These are phyloP conservation scores for Scleromitrula shiraiana DNA, from an alignment of 2,329 filamentous ascomycete genomes.

Conservation along the genomic window DNA sequence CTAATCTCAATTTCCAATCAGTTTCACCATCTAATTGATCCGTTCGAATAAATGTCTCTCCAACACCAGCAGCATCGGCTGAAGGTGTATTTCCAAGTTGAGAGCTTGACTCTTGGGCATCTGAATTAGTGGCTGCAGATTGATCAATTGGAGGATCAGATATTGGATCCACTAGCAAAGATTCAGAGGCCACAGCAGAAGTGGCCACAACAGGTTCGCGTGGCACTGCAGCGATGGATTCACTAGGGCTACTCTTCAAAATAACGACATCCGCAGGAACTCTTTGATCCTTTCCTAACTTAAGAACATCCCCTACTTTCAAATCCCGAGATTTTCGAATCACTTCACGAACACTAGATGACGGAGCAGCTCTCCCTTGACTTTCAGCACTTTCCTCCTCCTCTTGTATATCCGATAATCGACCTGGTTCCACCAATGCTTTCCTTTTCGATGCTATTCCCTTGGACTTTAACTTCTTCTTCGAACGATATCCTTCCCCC, in stretches of 20 bases:
- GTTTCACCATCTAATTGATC: constrained; percentile 97
- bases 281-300: constrained; percentile 83
- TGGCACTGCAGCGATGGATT: constrained; percentile 33
- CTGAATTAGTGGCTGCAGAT: constrained; percentile 13
- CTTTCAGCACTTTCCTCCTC: constrained; percentile 52
- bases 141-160: constrained; percentile 26
- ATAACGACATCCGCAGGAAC: constrained; percentile 93
- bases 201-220: constrained; percentile 6
- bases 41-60: constrained; percentile 94
- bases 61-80: constrained; percentile 33
- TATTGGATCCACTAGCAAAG: constrained; percentile 26
- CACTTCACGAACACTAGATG: constrained; percentile 54
- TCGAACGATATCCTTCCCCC: constrained; percentile 30
- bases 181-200: constrained; percentile 8
- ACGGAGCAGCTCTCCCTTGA: constrained; percentile 35
- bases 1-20: constrained; percentile 92
- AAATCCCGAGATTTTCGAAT: constrained; percentile 79
- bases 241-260: constrained; percentile 66
- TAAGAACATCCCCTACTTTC: constrained; percentile 91
- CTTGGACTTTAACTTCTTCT: constrained; percentile 41
- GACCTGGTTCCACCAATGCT: constrained; percentile 31
- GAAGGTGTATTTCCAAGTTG: constrained; percentile 22
- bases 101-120: constrained; percentile 22
- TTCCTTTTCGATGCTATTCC: constrained; percentile 33
- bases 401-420: constrained; percentile 59